Base-by-base conservation (phyloP, 768 basidiomycete genomes). In the Cyathus striatus region DNA sequence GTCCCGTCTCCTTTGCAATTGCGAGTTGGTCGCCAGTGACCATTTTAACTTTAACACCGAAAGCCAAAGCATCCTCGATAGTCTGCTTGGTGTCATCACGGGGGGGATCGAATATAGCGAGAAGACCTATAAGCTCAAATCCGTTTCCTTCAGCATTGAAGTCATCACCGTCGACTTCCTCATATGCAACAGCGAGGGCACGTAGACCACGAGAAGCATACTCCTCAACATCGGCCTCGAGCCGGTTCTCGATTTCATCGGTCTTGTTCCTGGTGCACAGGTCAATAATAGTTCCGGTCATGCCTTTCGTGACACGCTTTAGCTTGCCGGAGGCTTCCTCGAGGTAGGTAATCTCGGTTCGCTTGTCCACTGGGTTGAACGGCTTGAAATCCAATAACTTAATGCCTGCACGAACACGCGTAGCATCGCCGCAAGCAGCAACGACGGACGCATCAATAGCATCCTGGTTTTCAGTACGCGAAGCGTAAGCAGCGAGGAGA, bases 1-100 rank as follows among this genome's bases (percentile, higher is more conserved):
- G 89, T 49, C 95, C 95, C 45, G 95, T 97, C 66, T 98, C 95
- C 79, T 98, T 98, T 40, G 95, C 95, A 55, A 98, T 98, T 53
- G 95, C 95, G 58, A 98, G 89, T 73, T 98, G 95, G 62, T 98
- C 95, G 76, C 95, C 95, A 23, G 95, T 98, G 48, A 97, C 95
- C 95, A 98, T 98, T 83, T 98, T 98, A 62, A 98, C 95, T 64
- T 86, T 88, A 60, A 98, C 93, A 65, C 95, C 95, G 61, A 97
- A 89, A 43, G 86, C 84, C 43, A 93, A 76, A 40, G 95, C 95
- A 64, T 98, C 93, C 55, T 97, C 94, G 60, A 98, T 97, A 27
- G 95, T 98, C 71, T 97, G 91, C 75, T 98, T 96, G 66, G 95
- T 98, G 61, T 98, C 95, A 1, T 85, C 85, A 66, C 95, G 92